Conservation (phyloP, 164 flowering plant species). For the Sextonia rubra region DNA sequence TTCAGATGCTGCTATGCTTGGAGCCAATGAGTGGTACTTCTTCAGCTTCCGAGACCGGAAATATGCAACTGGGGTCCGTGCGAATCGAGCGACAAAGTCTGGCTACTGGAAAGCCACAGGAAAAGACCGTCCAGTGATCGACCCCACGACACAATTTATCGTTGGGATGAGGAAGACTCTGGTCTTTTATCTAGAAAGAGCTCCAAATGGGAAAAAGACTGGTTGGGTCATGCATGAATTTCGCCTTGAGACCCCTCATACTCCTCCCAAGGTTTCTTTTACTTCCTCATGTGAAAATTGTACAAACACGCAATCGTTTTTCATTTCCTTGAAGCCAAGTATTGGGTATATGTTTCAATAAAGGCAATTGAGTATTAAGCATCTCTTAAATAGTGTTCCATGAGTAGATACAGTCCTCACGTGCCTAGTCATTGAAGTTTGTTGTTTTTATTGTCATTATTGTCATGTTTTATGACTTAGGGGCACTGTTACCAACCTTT, state of each 20-base stretch:
- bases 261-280: slow-evolving; percentile 56
- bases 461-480: background rate
- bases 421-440: background rate
- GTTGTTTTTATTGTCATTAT: background rate
- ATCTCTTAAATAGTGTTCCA: background rate
- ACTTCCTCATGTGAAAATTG: background rate
- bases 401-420: background rate
- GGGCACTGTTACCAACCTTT: background rate
- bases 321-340: background rate
- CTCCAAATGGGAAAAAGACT: slow-evolving; percentile 76
- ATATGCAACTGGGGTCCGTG: slow-evolving; percentile 68
- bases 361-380: too few relatives aligned
- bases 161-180: slow-evolving; percentile 84
- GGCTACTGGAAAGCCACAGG: slow-evolving; percentile 97
- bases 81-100: slow-evolving; percentile 64
- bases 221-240: slow-evolving; percentile 96
- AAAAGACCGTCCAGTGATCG: slow-evolving; percentile 57
- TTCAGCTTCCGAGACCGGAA: slow-evolving; percentile 83
- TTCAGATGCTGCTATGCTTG: slow-evolving; percentile 71
- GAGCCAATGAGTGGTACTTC: slow-evolving; percentile 88
- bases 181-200: slow-evolving; percentile 72
- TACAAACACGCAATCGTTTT: background rate
- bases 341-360: too few relatives aligned
- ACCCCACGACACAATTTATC: slow-evolving; percentile 38
- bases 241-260: slow-evolving; percentile 60